These are phyloP conservation scores for Aureobasidium pullulans DNA, from an alignment of 2,329 filamentous ascomycete genomes.

Conservation along the genomic window DNA sequence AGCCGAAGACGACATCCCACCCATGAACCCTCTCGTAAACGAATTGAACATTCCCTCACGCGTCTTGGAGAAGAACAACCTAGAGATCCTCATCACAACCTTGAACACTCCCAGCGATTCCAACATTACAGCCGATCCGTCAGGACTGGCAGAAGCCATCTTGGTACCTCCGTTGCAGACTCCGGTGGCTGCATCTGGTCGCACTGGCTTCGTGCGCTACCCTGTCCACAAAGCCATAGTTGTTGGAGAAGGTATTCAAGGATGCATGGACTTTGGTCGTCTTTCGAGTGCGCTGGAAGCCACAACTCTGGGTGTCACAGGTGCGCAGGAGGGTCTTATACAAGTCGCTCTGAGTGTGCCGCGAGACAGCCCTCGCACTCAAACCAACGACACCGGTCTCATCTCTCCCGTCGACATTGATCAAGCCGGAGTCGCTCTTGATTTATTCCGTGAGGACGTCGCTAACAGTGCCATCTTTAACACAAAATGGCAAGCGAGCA, in stretches of 20 bases:
- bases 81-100: slow-evolving; percentile 56
- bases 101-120: slow-evolving; percentile 38
- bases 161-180: slow-evolving; percentile 71
- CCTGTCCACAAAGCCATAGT: slow-evolving; percentile 79
- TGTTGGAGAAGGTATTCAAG: slow-evolving; percentile 64
- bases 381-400: slow-evolving; percentile 23
- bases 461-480: slow-evolving; percentile 29
- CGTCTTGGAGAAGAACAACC: slow-evolving; percentile 50
- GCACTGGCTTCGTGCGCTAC: slow-evolving; percentile 61
- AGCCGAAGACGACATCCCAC: slow-evolving; percentile 39
- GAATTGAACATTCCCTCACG: slow-evolving; percentile 59
- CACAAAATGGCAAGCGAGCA: slow-evolving; percentile 28
- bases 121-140: slow-evolving; percentile 23
- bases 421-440: slow-evolving; percentile 55
- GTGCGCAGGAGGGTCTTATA: slow-evolving; percentile 37
- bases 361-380: slow-evolving; percentile 12
- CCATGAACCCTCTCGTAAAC: slow-evolving; percentile 47
- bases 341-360: slow-evolving; percentile 53
- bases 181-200: slow-evolving; percentile 54
- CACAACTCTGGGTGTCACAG: slow-evolving; percentile 20
- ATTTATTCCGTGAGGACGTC: slow-evolving; percentile 27
- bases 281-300: slow-evolving; percentile 26
- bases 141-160: slow-evolving; percentile 53
- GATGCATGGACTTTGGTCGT: slow-evolving; percentile 49
- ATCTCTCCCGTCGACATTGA: slow-evolving; percentile 53